A percentile compares a stretch with the other conserved stretches of the same genome.
Evolutionary conservation across 2,329 filamentous ascomycete genomes (phyloP).

Genomic region (Hymenoscyphus fructigenus): DNA sequence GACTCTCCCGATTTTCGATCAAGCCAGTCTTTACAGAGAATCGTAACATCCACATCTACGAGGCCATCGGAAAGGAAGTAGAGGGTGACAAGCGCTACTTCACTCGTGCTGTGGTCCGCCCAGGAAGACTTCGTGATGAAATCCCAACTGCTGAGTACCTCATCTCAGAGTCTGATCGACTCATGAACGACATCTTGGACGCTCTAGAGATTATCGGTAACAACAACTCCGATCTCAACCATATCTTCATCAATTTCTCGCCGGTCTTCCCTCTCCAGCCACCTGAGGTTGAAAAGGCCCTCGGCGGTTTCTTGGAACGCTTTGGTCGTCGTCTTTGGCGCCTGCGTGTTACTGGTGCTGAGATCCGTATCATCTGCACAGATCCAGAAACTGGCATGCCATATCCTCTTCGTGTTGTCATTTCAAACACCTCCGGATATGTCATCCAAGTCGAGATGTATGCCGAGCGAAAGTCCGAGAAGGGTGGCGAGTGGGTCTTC

Average conservation of each 20-base stretch:
- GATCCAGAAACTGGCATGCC: constrained; percentile 80
- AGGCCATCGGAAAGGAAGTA: constrained; percentile 90
- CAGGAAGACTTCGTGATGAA: constrained; percentile 91
- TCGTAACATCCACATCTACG: constrained; percentile 98
- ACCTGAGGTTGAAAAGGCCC: constrained; percentile 84
- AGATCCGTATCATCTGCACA: constrained; percentile 98
- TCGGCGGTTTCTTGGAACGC: constrained; percentile 93
- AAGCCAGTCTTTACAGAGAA: constrained; percentile 99
- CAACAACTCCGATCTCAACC: constrained; percentile 98
- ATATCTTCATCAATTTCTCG: constrained; percentile 99
- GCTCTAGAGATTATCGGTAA: constrained; percentile 98
- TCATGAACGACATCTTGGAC: constrained; percentile 97
- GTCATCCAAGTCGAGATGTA: constrained; percentile 98
- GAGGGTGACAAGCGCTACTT: constrained; percentile 99
- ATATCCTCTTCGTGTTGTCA: constrained; percentile 91
- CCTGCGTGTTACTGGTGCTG: constrained; percentile 92
- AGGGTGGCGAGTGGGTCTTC: constrained; percentile 93
- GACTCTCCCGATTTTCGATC: constrained; percentile 95
- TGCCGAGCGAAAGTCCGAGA: constrained; percentile 95
- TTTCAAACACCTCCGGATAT: constrained; percentile 97
- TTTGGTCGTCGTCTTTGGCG: constrained; percentile 95
- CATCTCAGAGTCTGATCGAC: constrained; percentile 91
- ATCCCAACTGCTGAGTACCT: constrained; percentile 98
- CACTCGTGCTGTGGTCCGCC: constrained; percentile 90
- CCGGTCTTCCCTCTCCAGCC: constrained; percentile 92